Evolutionary conservation across 2,329 filamentous ascomycete genomes (phyloP).

Genomic region (Scedosporium apiospermum): DNA sequence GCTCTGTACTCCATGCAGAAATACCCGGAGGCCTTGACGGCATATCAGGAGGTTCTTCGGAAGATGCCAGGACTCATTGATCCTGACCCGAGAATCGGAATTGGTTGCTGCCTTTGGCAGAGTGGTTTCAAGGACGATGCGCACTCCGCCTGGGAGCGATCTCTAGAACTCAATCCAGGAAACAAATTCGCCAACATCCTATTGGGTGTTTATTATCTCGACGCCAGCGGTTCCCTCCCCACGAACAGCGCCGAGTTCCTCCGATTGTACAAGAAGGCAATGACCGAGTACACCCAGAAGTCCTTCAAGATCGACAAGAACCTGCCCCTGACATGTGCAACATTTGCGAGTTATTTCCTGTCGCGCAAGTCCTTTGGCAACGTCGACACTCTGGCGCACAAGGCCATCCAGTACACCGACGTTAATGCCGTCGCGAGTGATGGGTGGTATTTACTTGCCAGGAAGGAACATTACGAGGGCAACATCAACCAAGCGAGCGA

Average conservation of each 20-base stretch:
- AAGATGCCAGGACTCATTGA: slow-evolving; percentile 84
- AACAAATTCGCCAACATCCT: slow-evolving; percentile 88
- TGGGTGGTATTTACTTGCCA: slow-evolving; percentile 89
- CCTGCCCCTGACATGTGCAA: slow-evolving; percentile 78
- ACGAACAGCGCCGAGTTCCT: slow-evolving; percentile 80
- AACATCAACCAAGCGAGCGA: slow-evolving; percentile 68
- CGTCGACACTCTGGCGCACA: slow-evolving; percentile 78
- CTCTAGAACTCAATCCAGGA: slow-evolving; percentile 64
- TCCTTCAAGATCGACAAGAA: slow-evolving; percentile 91
- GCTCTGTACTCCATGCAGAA: slow-evolving; percentile 80
- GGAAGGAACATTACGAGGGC: slow-evolving; percentile 80
- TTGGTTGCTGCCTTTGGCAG: slow-evolving; percentile 96
- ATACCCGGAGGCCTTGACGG: slow-evolving; percentile 71
- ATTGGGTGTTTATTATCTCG: slow-evolving; percentile 81
- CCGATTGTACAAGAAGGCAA: slow-evolving; percentile 79
- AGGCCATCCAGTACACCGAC: slow-evolving; percentile 91
- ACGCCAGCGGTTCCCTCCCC: slow-evolving; percentile 72
- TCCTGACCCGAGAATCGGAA: slow-evolving; percentile 89
- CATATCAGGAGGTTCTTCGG: slow-evolving; percentile 78
- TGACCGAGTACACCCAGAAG: slow-evolving; percentile 88
- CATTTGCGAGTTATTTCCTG: slow-evolving; percentile 85
- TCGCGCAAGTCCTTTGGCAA: slow-evolving; percentile 71
- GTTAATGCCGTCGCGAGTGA: slow-evolving; percentile 95
- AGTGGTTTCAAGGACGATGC: slow-evolving; percentile 91
- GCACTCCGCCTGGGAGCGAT: slow-evolving; percentile 77